Base-by-base conservation (phyloP, 129 eudicot genomes). In the Escallonia rubra region DNA sequence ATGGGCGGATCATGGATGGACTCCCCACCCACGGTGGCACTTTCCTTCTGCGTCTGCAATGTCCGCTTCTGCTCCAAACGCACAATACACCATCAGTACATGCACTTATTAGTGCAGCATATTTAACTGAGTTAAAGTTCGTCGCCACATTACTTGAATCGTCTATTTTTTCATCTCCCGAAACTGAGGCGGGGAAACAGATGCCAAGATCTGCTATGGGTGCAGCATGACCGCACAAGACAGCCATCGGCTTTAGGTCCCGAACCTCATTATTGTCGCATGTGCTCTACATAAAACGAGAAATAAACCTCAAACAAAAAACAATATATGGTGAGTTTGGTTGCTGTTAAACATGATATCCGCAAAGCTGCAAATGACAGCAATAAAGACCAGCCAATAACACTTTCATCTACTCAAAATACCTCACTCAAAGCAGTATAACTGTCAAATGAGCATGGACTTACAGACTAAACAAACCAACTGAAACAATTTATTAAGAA, bases 51-150 rank as follows among this genome's bases (percentile, higher is more conserved):
- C 97, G 88, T 78, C 89, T 90, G 74, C 99, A 94, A 62, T 90
- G 96, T 66, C 99, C 97, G 71, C 88, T 88, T 81, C 96, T 87
- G 79, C 88, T 89, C 99, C 99, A 94, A 70, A 94, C 81, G 64
- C 87, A 94, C 60, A 94, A 82, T 66, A 94, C 91, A 70, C 99
- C 99, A 79, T 94, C 99, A 68, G 86, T 80, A 78, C 99, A 86
- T 42, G 95, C 99, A 83, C 99, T 94, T 39, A 94, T 75, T 70
- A 94, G 84, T 48, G 97, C 88, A 89, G 90, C 90, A 76, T 63
- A 74, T 72, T 79, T 77, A 68, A 64, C 72, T 63, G 92, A 71
- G 68, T 78, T 65, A 76, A 83, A 75, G 76, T 71, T 68, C 13
- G 75, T 54, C 65, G 43, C 74, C 70, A 70, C 81, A 81, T 83